Conservation (phyloP, 305 asterid genomes). For the Andrographis paniculata region DNA sequence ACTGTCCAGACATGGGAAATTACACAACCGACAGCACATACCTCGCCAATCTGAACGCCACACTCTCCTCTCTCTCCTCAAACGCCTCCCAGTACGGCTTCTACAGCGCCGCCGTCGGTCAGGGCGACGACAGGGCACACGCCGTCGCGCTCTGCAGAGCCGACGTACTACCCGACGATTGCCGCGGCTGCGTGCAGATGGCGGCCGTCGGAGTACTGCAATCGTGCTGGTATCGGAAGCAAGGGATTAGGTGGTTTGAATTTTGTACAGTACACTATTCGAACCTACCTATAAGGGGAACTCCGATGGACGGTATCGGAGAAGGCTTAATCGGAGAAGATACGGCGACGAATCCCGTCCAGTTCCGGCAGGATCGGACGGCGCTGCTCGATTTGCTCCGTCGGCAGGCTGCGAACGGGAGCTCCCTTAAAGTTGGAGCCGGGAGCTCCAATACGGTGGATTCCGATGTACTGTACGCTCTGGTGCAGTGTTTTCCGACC, state of each 20-base stretch:
- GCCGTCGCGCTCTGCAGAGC: background rate
- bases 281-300: background rate
- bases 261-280: background rate
- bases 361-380: background rate
- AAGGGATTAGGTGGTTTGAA: background rate
- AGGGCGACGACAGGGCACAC: background rate
- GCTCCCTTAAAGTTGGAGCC: constrained; percentile 15
- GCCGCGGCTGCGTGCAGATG: background rate
- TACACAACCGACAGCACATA: background rate
- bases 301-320: background rate
- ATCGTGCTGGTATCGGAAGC: background rate
- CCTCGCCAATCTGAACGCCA: background rate
- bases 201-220: background rate
- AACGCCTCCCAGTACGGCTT: background rate
- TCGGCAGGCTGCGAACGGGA: constrained; percentile 11
- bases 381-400: background rate
- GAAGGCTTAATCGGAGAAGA: background rate
- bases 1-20: background rate
- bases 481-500: constrained; percentile 29
- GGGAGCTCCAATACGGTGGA: background rate
- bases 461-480: background rate
- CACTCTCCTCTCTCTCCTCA: background rate
- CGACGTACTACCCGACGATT: background rate
- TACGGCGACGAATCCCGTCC: background rate
- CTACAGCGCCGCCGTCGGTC: background rate